phyloP scores from a whole-genome alignment of 1,284 basidiomycete genomes.

The Cerioporus squamosus region DNA sequence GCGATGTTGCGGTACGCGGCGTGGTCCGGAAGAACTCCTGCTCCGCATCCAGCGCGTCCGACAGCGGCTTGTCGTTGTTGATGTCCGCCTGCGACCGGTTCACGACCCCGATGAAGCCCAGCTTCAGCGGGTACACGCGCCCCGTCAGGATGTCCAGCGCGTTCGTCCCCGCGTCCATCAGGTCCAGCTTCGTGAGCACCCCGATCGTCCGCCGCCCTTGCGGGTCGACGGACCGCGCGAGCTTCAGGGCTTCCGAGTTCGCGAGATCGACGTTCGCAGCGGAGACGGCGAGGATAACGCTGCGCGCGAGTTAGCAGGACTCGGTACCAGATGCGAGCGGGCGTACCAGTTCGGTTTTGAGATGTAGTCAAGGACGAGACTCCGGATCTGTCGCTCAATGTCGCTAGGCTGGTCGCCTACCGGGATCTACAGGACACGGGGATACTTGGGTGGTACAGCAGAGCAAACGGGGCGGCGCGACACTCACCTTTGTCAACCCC shows the following conservation, averaged over 20 bases:
- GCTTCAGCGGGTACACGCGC: conserved; percentile 95
- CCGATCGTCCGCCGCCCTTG: conserved; percentile 96
- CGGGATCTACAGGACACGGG: conserved; percentile 64
- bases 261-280: conserved; percentile 98
- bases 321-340: neutral
- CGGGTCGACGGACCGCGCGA: conserved; percentile 94
- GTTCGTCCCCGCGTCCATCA: conserved; percentile 99
- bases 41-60: conserved; percentile 86
- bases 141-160: conserved; percentile 96
- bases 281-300: conserved; percentile 96
- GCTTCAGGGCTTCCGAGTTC: conserved; percentile 97
- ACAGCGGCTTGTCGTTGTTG: conserved; percentile 86
- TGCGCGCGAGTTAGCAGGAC: conserved; percentile 33
- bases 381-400: conserved; percentile 96
- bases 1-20: conserved; percentile 95
- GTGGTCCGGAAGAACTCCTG: conserved; percentile 92
- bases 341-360: conserved; percentile 93
- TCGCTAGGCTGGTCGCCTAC: conserved; percentile 92
- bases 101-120: conserved; percentile 98
- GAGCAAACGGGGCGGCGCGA: neutral
- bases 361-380: conserved; percentile 93
- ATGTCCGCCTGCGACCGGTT: conserved; percentile 99
- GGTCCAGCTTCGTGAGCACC: conserved; percentile 95
- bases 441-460: neutral
- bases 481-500: conserved; percentile 88